Percentiles rank a stretch among this genome's conserved stretches.
These are phyloP conservation scores for Aureobasidium melanogenum DNA, from an alignment of 2,329 filamentous ascomycete species.

Conservation along the genomic window DNA sequence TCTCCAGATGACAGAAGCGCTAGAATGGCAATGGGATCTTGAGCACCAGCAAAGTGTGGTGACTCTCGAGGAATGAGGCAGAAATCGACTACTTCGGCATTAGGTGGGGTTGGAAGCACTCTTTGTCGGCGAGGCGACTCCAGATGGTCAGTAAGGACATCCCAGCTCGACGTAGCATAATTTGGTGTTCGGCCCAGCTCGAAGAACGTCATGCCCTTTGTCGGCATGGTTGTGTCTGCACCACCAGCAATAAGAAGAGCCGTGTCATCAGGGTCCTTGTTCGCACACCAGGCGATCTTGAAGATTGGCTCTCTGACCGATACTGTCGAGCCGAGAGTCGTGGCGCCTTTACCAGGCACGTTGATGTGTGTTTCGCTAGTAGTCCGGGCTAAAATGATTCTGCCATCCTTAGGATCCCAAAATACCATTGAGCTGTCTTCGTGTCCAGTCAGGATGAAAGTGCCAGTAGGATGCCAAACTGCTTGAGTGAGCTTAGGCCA, in stretches of 20 bases:
- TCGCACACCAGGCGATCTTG: conserved; percentile 85
- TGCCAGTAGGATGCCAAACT: conserved; percentile 90
- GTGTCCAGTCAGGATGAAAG: conserved; percentile 76
- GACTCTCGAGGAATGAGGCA: conserved; percentile 73
- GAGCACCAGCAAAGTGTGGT: conserved; percentile 77
- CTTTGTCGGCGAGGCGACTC: conserved; percentile 63
- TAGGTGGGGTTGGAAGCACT: conserved; percentile 65
- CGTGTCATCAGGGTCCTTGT: conserved; percentile 87
- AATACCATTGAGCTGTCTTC: conserved; percentile 88
- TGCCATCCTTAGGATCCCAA: conserved; percentile 87
- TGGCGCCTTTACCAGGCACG: conserved; percentile 39
- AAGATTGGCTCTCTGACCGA: conserved; percentile 64
- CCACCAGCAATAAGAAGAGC: conserved; percentile 81
- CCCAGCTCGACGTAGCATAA: conserved; percentile 88
- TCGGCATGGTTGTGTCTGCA: conserved; percentile 53
- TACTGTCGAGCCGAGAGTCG: conserved; percentile 35
- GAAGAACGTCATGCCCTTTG: conserved; percentile 76
- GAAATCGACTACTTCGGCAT: conserved; percentile 69
- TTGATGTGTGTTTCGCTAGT: conserved; percentile 67
- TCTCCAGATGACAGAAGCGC: conserved; percentile 77
- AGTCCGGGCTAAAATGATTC: conserved; percentile 74
- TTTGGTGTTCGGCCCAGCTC: conserved; percentile 83
- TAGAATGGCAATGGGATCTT: conserved; percentile 83
- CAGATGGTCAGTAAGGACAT: conserved; percentile 69
- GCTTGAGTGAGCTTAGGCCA: conserved; percentile 72